A percentile compares a stretch with the other conserved stretches of the same genome.
phyloP scores from a whole-genome alignment of 1,284 basidiomycete species.

The Pseudozyma tsukubaensis region DNA sequence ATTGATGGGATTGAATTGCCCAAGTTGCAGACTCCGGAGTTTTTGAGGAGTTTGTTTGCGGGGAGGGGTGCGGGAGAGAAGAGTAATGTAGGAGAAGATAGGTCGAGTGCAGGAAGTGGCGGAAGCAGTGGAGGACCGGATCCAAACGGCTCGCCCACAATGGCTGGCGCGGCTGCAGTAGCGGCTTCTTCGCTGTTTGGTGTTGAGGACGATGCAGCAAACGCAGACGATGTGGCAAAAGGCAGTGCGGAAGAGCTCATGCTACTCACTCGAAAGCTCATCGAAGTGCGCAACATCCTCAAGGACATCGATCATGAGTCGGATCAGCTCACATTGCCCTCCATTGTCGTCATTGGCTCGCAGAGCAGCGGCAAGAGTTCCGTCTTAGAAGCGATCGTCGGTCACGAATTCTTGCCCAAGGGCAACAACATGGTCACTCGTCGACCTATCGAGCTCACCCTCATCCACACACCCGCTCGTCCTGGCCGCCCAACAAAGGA shows the following conservation, averaged over 20 bases:
- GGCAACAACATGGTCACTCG: slow-evolving; percentile 99
- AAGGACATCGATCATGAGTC: slow-evolving; percentile 90
- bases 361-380: slow-evolving; percentile 98
- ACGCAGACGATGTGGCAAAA: slow-evolving; percentile 8
- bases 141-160: slow-evolving; percentile 23
- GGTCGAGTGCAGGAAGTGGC: slow-evolving; percentile 6
- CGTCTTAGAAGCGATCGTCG: slow-evolving; percentile 96
- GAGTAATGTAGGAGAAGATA: slow-evolving; percentile 11
- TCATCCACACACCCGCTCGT: slow-evolving; percentile 79
- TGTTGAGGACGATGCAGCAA: slow-evolving; percentile 21
- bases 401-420: slow-evolving; percentile 97
- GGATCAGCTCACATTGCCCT: slow-evolving; percentile 86
- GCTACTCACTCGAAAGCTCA: slow-evolving; percentile 92
- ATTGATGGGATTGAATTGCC: slow-evolving; percentile 48
- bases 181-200: slow-evolving; percentile 46
- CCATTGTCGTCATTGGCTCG: slow-evolving; percentile 97
- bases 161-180: slow-evolving; percentile 50
- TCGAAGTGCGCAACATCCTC: slow-evolving; percentile 93
- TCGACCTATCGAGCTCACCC: slow-evolving; percentile 94
- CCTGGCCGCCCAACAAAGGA: slow-evolving; percentile 71
- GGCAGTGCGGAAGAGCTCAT: slow-evolving; percentile 74
- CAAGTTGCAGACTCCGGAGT: slow-evolving; percentile 43
- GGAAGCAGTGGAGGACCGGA: slow-evolving; percentile 27
- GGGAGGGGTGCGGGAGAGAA: slow-evolving; percentile 10
- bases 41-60: slow-evolving; percentile 41